Percentiles rank a stretch among this genome's conserved stretches.
Conservation (phyloP, 495 filamentous ascomycete genomes). For the Annulohypoxylon maeteangense region DNA sequence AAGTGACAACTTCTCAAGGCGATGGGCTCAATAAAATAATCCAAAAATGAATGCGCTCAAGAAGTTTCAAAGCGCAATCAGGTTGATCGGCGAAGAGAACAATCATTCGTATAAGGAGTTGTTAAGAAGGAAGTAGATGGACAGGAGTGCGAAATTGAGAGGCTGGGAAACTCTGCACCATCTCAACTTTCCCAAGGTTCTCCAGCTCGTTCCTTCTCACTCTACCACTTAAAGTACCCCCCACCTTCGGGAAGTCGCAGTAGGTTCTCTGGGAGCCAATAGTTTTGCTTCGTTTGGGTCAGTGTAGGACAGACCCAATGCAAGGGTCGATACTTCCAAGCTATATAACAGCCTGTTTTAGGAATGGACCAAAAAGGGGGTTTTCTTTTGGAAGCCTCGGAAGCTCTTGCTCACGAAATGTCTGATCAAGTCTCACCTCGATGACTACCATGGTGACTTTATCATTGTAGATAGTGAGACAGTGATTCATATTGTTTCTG, state of each 20-base stretch:
- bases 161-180: constrained; percentile 52
- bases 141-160: constrained; percentile 52
- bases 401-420: background rate
- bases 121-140: constrained; percentile 28
- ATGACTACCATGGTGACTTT: background rate
- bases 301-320: constrained; percentile 41
- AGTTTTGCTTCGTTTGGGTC: constrained; percentile 22
- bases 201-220: constrained; percentile 2
- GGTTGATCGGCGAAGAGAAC: background rate
- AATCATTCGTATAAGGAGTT: background rate
- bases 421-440: constrained; percentile 2
- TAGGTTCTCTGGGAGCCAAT: constrained; percentile 29
- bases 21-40: background rate
- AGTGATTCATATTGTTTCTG: constrained; percentile 17
- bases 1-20: background rate
- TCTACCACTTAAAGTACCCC: constrained; percentile 41
- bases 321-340: constrained; percentile 42
- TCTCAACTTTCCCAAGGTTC: constrained; percentile 19
- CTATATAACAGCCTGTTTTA: constrained; percentile 40
- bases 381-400: background rate
- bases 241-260: constrained; percentile 44
- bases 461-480: background rate
- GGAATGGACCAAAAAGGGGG: constrained; percentile 18
- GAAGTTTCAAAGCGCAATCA: constrained; percentile 14
- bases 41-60: constrained; percentile 8